A percentile compares a stretch with the other conserved stretches of the same genome.
Evolutionary conservation across 2,329 filamentous ascomycete genomes (phyloP).

Genomic region (Venturia oleaginea): DNA sequence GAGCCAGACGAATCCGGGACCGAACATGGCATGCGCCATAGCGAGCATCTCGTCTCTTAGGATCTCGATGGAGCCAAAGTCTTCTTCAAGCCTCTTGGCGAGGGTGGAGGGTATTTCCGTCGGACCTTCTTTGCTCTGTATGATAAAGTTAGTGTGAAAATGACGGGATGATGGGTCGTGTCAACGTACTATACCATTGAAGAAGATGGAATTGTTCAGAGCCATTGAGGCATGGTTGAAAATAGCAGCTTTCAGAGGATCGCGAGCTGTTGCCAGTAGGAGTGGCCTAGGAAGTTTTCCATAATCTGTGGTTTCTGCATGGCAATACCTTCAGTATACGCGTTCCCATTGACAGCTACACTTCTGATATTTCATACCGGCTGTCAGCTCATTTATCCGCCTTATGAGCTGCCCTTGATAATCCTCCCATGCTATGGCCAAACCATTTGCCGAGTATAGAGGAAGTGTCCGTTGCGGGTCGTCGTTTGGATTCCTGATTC

Average conservation of each 20-base stretch:
- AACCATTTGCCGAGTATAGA: constrained; percentile 61
- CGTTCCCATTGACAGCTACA: not conserved
- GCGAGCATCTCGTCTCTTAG: constrained; percentile 70
- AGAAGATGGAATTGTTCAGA: constrained; percentile 85
- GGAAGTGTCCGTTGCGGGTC: not conserved
- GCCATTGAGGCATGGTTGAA: constrained; percentile 98
- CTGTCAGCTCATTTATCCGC: constrained; percentile 65
- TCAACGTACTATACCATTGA: constrained; percentile 43
- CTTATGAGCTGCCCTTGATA: constrained; percentile 69
- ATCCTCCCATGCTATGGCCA: constrained; percentile 68
- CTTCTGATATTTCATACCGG: constrained; percentile 46
- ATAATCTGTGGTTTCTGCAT: constrained; percentile 54
- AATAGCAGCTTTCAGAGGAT: constrained; percentile 64
- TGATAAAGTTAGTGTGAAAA: constrained; percentile 5
- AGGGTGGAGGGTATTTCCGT: constrained; percentile 18
- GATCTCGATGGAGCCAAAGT: constrained; percentile 76
- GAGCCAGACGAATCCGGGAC: constrained; percentile 94
- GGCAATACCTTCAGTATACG: constrained; percentile 4
- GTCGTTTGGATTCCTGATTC: constrained; percentile 46
- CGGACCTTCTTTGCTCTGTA: constrained; percentile 18
- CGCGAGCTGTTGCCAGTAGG: constrained; percentile 65
- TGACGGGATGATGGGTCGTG: not conserved
- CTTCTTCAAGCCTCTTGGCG: constrained; percentile 47
- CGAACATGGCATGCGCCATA: constrained; percentile 86
- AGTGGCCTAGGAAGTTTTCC: constrained; percentile 56